A percentile compares a stretch with the other conserved stretches of the same genome.
Evolutionary conservation across 805 yeast genomes (phyloP).

Genomic region (Candida parachauliodes): DNA sequence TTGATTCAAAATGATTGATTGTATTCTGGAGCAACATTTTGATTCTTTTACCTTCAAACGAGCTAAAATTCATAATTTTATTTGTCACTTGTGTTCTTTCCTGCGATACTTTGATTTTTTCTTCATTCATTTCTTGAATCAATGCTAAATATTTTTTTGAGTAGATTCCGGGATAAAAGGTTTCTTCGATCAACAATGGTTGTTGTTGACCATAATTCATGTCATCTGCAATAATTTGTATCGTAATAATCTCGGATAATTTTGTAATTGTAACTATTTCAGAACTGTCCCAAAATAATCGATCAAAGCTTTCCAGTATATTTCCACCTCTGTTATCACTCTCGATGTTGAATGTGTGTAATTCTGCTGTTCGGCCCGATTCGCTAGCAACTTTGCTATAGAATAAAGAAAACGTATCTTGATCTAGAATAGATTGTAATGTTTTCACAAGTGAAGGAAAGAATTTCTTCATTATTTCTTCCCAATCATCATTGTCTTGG

Average conservation of each 20-base stretch:
- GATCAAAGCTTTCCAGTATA: constrained; percentile 31
- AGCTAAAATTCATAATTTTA: constrained; percentile 28
- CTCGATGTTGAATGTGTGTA: constrained; percentile 32
- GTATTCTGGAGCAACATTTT: constrained; percentile 23
- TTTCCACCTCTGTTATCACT: constrained; percentile 21
- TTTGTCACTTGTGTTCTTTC: constrained; percentile 19
- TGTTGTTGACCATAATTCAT: constrained; percentile 9
- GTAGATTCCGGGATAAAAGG: constrained; percentile 35
- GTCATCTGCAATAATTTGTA: constrained; percentile 27
- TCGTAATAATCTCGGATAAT: constrained; percentile 29
- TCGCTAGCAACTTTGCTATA: constrained; percentile 25
- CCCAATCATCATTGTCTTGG: constrained; percentile 17
- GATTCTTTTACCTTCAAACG: constrained; percentile 39
- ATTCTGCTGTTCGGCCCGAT: constrained; percentile 14
- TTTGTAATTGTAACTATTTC: constrained; percentile 23
- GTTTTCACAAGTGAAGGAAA: neutral
- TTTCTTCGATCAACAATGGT: constrained; percentile 27
- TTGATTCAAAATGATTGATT: constrained; percentile 14
- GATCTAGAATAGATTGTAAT: neutral
- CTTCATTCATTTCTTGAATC: constrained; percentile 18
- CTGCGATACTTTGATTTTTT: constrained; percentile 13
- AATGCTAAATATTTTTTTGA: constrained; percentile 18
- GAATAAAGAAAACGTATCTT: constrained; percentile 15
- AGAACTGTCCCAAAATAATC: constrained; percentile 34
- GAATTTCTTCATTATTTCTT: constrained; percentile 15